These are phyloP conservation scores for Phytophthora agathidicida DNA, from an alignment of 352 stramenopile genomes.

Conservation along the genomic window DNA sequence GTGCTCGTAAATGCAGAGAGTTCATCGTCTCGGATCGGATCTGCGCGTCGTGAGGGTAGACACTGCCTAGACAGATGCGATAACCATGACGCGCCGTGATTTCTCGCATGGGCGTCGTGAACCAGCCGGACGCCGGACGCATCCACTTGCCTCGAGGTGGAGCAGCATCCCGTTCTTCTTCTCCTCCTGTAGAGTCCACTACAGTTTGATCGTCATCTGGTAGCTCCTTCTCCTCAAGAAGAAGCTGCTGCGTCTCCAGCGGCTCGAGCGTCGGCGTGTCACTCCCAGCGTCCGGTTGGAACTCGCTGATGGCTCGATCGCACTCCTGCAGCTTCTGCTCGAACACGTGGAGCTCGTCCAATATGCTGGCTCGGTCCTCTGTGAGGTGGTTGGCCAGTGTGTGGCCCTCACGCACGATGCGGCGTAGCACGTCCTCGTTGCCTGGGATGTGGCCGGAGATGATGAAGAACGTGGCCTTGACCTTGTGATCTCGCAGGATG, in stretches of 20 bases:
- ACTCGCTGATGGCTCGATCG: constrained; percentile 62
- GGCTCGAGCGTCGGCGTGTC: background rate
- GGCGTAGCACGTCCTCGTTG: constrained; percentile 68
- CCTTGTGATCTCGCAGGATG: constrained; percentile 57
- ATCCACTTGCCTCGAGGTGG: constrained; percentile 57
- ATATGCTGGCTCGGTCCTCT: constrained; percentile 76
- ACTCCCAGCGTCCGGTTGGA: constrained; percentile 31
- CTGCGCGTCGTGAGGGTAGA: constrained; percentile 88
- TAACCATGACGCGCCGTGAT: constrained; percentile 80
- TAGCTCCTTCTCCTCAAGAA: constrained; percentile 28
- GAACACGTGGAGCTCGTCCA: constrained; percentile 84
- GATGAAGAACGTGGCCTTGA: constrained; percentile 88
- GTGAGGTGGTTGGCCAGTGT: constrained; percentile 83
- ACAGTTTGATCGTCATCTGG: background rate
- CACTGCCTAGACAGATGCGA: constrained; percentile 83
- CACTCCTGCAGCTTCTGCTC: constrained; percentile 85
- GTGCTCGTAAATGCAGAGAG: constrained; percentile 53
- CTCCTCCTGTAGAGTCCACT: background rate
- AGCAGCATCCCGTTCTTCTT: background rate
- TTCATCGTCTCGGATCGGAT: constrained; percentile 78
- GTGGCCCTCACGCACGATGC: constrained; percentile 84
- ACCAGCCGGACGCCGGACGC: constrained; percentile 85
- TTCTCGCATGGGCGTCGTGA: constrained; percentile 80
- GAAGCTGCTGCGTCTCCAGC: constrained; percentile 24
- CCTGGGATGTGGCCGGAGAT: constrained; percentile 76